Conservation (phyloP, 2,329 filamentous ascomycete genomes). For the Pyricularia pennisetigena region DNA sequence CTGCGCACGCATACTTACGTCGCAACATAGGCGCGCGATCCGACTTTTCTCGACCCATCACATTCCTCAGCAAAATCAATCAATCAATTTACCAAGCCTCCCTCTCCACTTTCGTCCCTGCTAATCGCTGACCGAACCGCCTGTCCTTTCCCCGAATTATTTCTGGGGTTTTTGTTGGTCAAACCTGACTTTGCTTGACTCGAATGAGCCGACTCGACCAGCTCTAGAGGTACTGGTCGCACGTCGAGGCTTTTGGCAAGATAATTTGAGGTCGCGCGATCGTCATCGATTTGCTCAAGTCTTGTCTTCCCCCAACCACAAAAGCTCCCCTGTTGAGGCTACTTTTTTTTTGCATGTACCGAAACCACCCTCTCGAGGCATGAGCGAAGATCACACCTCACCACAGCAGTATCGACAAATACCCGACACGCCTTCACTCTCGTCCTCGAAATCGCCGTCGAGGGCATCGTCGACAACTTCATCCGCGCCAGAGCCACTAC, state of each 20-base stretch:
- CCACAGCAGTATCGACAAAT: conserved; percentile 3
- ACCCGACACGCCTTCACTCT: neutral
- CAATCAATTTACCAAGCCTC: neutral
- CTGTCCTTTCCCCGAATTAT: neutral
- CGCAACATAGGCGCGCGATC: neutral
- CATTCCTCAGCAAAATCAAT: neutral
- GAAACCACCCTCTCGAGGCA: conserved; percentile 14
- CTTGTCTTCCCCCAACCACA: neutral
- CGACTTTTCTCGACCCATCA: neutral
- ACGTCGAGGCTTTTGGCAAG: neutral
- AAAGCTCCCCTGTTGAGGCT: neutral
- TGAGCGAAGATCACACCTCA: conserved; percentile 18
- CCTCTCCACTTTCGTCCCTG: neutral
- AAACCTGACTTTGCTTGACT: neutral
- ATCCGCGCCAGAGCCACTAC: neutral
- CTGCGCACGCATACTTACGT: neutral
- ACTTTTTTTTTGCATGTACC: conserved; percentile 18
- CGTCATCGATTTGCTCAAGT: neutral
- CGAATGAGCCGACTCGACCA: neutral
- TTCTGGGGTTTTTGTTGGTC: neutral
- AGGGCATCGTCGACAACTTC: neutral
- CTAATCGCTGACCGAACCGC: neutral
- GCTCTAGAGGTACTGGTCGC: neutral
- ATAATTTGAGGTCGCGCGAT: neutral
- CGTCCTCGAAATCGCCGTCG: neutral